phyloP scores from a whole-genome alignment of 805 yeast species.

The Peterozyma toletana region DNA sequence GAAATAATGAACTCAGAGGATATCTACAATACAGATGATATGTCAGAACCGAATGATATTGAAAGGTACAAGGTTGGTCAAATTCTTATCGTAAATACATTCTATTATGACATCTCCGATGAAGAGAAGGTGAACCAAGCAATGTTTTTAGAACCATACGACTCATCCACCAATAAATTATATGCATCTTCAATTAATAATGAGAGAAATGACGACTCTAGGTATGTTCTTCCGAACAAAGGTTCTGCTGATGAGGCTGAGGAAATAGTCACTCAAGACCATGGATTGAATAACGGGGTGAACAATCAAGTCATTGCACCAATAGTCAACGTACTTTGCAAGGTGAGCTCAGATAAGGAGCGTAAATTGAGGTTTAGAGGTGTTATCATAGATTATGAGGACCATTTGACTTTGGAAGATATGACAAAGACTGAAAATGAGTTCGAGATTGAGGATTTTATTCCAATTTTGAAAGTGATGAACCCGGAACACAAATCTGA shows the following conservation, averaged over 20 bases:
- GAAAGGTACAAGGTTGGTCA: slow-evolving; percentile 3
- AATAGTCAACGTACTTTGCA: slow-evolving; percentile 2
- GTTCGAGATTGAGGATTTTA: slow-evolving; percentile 2
- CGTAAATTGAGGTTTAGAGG: slow-evolving; percentile 2
- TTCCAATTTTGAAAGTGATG: neutral
- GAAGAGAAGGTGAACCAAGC: neutral
- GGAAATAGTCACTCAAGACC: neutral
- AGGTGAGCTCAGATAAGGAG: neutral
- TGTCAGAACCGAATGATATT: too few species aligned
- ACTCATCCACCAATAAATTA: slow-evolving; percentile 1
- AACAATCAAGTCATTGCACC: slow-evolving; percentile 4
- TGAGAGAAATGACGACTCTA: neutral
- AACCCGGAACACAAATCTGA: neutral
- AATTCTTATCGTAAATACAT: slow-evolving; percentile 1
- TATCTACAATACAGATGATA: slow-evolving; percentile 1
- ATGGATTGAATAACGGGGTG: slow-evolving; percentile 5
- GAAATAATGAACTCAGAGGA: slow-evolving; percentile 5
- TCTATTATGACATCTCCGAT: slow-evolving; percentile 1
- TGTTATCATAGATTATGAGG: slow-evolving; percentile 2
- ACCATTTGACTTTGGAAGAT: slow-evolving; percentile 3
- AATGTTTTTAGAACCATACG: neutral
- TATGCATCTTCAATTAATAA: slow-evolving; percentile 4
- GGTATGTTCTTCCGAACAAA: neutral
- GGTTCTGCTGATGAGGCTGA: neutral
- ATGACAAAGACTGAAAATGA: neutral